Evolutionary conservation across 352 stramenopile species (phyloP).

Genomic region (Vaucheria bursata): DNA sequence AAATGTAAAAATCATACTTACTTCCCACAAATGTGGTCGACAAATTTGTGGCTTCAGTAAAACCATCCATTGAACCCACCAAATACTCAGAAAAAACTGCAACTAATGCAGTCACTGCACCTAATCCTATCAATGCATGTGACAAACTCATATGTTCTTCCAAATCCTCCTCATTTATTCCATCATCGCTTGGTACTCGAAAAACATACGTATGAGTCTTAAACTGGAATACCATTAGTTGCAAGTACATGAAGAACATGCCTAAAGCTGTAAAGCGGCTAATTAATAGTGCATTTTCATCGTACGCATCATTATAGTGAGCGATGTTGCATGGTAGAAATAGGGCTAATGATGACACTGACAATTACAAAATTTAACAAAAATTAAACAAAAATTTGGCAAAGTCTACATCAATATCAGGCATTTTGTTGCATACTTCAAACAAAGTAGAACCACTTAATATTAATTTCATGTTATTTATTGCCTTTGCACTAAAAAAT

Average conservation of each 20-base stretch:
- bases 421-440: too few species aligned
- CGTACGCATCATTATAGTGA: not conserved
- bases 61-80: slow-evolving; percentile 68
- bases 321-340: slow-evolving; percentile 63
- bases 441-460: too few species aligned
- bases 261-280: slow-evolving; percentile 62
- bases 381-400: too few species aligned
- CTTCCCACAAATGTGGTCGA: not conserved
- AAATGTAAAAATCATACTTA: not conserved
- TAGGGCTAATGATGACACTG: slow-evolving; percentile 78
- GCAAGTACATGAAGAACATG: slow-evolving; percentile 74
- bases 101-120: slow-evolving; percentile 73
- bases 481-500: too few species aligned
- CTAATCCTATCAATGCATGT: slow-evolving; percentile 65
- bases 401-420: too few species aligned
- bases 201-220: slow-evolving; percentile 86
- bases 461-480: too few species aligned
- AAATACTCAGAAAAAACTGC: slow-evolving; percentile 86
- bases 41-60: slow-evolving; percentile 47
- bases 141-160: slow-evolving; percentile 67
- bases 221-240: slow-evolving; percentile 86
- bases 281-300: slow-evolving; percentile 65
- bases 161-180: too few species aligned
- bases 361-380: too few species aligned
- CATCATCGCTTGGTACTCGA: slow-evolving; percentile 52